Evolutionary conservation across 1,284 basidiomycete genomes (phyloP).

Genomic region (Paramarasmius palmivorus): DNA sequence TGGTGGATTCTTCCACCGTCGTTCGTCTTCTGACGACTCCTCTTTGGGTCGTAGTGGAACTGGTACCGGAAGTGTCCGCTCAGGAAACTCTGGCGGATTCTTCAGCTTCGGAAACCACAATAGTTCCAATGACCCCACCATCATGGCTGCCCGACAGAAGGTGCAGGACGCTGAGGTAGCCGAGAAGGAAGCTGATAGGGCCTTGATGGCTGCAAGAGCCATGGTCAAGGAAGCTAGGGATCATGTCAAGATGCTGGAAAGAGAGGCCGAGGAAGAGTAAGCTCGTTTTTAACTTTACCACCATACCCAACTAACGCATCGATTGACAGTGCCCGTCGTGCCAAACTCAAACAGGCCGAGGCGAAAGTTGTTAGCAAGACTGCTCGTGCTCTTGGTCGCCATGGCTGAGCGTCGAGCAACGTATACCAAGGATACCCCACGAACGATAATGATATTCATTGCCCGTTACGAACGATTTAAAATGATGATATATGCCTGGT

Average conservation of each 20-base stretch:
- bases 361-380: slow-evolving; percentile 57
- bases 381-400: slow-evolving; percentile 54
- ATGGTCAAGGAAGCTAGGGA: slow-evolving; percentile 52
- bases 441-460: neutral
- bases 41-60: slow-evolving; percentile 13
- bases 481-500: neutral
- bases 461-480: neutral
- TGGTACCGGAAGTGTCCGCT: slow-evolving; percentile 18
- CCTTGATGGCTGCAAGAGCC: slow-evolving; percentile 44
- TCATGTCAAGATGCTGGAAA: slow-evolving; percentile 53
- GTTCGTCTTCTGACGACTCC: slow-evolving; percentile 1
- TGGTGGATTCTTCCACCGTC: slow-evolving; percentile 25
- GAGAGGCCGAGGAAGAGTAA: slow-evolving; percentile 58
- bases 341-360: slow-evolving; percentile 59
- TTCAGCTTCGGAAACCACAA: slow-evolving; percentile 21
- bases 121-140: slow-evolving; percentile 45
- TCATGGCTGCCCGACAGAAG: slow-evolving; percentile 51
- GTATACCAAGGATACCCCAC: slow-evolving; percentile 5
- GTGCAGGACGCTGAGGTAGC: slow-evolving; percentile 54
- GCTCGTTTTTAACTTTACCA: slow-evolving; percentile 20
- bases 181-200: slow-evolving; percentile 56
- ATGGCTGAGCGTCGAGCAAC: slow-evolving; percentile 35
- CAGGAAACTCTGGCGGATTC: slow-evolving; percentile 24
- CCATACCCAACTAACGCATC: slow-evolving; percentile 2
- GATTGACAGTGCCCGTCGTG: slow-evolving; percentile 46